Evolutionary conservation across 2,329 filamentous ascomycete genomes (phyloP).

Genomic region (Epichloe uncinata): DNA sequence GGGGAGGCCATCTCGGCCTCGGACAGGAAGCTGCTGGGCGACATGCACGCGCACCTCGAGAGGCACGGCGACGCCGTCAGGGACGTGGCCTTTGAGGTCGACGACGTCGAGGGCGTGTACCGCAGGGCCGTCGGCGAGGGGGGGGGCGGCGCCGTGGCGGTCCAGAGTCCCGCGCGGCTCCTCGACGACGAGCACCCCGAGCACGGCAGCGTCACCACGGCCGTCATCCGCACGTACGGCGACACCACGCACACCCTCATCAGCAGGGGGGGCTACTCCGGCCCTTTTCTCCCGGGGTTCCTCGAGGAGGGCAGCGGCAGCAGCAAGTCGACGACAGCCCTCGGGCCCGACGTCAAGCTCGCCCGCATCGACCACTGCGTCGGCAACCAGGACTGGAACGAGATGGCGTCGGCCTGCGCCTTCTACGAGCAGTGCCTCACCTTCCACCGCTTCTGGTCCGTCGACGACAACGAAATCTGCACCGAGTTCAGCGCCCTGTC

Average conservation of each 20-base stretch:
- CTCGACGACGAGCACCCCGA: conserved; percentile 21
- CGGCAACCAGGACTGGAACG: conserved; percentile 90
- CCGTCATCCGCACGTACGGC: conserved; percentile 82
- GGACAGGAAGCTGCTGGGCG: conserved; percentile 52
- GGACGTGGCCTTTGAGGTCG: conserved; percentile 90
- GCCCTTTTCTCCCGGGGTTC: conserved; percentile 76
- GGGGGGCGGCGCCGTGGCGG: conserved; percentile 35
- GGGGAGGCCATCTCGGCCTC: conserved; percentile 49
- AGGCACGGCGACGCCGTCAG: conserved; percentile 88
- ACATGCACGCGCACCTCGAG: conserved; percentile 74
- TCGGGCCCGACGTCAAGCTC: conserved; percentile 50
- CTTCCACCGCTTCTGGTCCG: conserved; percentile 96
- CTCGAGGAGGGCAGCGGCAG: conserved; percentile 26
- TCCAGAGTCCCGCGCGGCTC: conserved; percentile 43
- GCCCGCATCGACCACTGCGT: conserved; percentile 89
- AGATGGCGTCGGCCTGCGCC: conserved; percentile 56
- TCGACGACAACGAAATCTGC: conserved; percentile 86
- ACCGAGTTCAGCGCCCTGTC: conserved; percentile 84
- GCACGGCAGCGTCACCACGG: conserved; percentile 54
- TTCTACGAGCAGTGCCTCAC: conserved; percentile 81
- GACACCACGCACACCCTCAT: conserved; percentile 92
- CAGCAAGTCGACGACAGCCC: conserved; percentile 19
- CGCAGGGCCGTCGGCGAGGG: conserved; percentile 51
- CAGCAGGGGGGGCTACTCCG: conserved; percentile 55
- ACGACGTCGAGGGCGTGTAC: conserved; percentile 74